These are phyloP conservation scores for Blastocladiella britannica DNA, from an alignment of 192 early-diverging fungal genomes.

Conservation along the genomic window DNA sequence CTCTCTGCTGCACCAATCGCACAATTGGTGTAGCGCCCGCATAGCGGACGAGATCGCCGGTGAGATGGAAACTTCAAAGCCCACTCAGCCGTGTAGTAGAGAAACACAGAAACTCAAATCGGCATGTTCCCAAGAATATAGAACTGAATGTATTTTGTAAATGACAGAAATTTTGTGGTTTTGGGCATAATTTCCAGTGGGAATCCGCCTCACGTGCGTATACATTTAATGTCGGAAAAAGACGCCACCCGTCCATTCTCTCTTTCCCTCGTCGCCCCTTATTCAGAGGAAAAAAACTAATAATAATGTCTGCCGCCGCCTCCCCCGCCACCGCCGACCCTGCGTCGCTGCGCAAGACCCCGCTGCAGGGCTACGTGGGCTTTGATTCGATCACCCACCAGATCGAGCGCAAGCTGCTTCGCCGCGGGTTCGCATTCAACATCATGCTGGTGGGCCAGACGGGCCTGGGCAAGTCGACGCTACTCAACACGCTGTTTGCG, in stretches of 20 bases:
- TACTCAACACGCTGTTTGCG: conserved; percentile 96
- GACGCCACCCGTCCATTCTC: not conserved
- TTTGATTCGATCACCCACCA: conserved; percentile 93
- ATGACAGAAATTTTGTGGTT: no score
- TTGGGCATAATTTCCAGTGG: not conserved
- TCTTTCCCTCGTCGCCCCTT: conserved; percentile 3
- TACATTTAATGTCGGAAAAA: conserved; percentile 16
- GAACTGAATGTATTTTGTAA: no score
- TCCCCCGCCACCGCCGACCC: not conserved
- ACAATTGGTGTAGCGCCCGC: no score
- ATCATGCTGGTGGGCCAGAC: conserved; percentile 94
- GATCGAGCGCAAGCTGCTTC: conserved; percentile 92
- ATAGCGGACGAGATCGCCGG: no score
- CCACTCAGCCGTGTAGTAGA: no score
- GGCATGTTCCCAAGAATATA: no score
- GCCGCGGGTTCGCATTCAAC: conserved; percentile 95
- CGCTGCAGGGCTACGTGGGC: conserved; percentile 80
- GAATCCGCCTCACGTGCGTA: conserved; percentile 12
- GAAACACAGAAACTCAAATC: no score
- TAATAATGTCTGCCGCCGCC: not conserved
- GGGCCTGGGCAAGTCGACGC: conserved; percentile 91
- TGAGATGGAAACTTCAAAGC: no score
- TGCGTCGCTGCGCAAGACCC: conserved; percentile 17
- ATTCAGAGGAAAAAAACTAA: conserved; percentile 7
- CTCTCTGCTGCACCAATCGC: no score